These are phyloP conservation scores for Fusarium neocosmosporiellum DNA, from an alignment of 2,329 filamentous ascomycete genomes.

Conservation along the genomic window DNA sequence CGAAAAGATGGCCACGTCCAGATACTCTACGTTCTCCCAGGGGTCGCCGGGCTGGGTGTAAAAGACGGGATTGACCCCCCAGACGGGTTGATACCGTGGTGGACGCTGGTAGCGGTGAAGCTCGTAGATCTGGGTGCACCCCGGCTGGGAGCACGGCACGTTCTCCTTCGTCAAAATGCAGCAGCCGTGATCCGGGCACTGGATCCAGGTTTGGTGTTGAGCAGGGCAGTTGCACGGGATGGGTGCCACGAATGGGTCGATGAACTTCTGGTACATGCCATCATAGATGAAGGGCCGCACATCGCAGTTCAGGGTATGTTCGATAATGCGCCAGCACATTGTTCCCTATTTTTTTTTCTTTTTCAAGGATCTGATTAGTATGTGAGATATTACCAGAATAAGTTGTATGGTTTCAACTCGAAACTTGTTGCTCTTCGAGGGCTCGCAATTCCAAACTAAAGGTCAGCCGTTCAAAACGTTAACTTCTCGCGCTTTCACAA, in stretches of 20 bases:
- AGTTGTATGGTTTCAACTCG: not conserved
- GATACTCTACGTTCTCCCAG: not conserved
- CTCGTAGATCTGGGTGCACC: conserved; percentile 10
- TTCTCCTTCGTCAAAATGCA: conserved; percentile 35
- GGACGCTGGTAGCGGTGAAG: conserved; percentile 30
- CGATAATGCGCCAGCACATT: conserved; percentile 43
- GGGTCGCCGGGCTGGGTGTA: not conserved
- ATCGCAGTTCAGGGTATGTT: conserved; percentile 46
- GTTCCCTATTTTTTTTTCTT: not conserved
- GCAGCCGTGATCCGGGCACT: conserved; percentile 44
- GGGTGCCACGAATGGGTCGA: conserved; percentile 40
- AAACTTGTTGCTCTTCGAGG: not conserved
- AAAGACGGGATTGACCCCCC: not conserved
- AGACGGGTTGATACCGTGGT: not conserved
- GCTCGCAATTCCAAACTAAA: not conserved
- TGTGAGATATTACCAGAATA: too few relatives aligned
- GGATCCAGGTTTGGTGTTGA: conserved; percentile 13
- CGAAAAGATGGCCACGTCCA: not conserved
- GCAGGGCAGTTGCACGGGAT: conserved; percentile 31
- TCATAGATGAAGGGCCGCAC: conserved; percentile 43
- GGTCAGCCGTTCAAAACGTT: not conserved
- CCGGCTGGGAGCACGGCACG: not conserved
- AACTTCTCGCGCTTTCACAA: not conserved
- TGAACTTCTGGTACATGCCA: conserved; percentile 22
- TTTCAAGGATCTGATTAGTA: not conserved